Evolutionary conservation across 1,284 basidiomycete genomes (phyloP).

Genomic region (Austropuccinia psidii): DNA sequence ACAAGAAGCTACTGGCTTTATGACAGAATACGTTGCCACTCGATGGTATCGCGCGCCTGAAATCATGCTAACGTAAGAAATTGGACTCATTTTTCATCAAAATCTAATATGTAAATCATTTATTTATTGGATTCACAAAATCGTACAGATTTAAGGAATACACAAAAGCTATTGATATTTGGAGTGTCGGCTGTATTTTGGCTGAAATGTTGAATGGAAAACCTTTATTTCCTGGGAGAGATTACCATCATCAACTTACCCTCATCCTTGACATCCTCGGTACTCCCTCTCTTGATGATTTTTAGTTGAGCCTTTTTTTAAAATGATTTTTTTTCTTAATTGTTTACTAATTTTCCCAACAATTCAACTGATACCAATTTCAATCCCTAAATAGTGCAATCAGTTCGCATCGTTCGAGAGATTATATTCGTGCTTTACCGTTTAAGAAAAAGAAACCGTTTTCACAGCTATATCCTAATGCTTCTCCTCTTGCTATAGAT

Average conservation of each 20-base stretch:
- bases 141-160: slow-evolving; percentile 46
- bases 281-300: slow-evolving; percentile 57
- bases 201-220: slow-evolving; percentile 88
- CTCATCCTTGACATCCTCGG: slow-evolving; percentile 57
- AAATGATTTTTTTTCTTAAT: background rate
- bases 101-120: background rate
- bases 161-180: slow-evolving; percentile 53
- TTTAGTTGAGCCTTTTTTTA: slow-evolving; percentile 46
- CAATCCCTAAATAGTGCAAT: slow-evolving; percentile 49
- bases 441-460: slow-evolving; percentile 81
- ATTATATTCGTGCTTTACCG: slow-evolving; percentile 85
- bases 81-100: background rate
- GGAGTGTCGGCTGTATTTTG: slow-evolving; percentile 86
- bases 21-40: slow-evolving; percentile 51
- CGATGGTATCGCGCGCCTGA: slow-evolving; percentile 94
- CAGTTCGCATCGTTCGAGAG: slow-evolving; percentile 71
- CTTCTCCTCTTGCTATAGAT: slow-evolving; percentile 79
- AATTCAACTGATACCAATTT: background rate
- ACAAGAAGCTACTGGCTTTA: slow-evolving; percentile 46
- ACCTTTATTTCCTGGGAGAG: slow-evolving; percentile 80
- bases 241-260: slow-evolving; percentile 55
- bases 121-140: background rate
- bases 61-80: slow-evolving; percentile 63
- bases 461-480: slow-evolving; percentile 64
- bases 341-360: background rate